Conservation (phyloP, 176 grass and related monocot genomes). For the Aechmea fasciata region DNA sequence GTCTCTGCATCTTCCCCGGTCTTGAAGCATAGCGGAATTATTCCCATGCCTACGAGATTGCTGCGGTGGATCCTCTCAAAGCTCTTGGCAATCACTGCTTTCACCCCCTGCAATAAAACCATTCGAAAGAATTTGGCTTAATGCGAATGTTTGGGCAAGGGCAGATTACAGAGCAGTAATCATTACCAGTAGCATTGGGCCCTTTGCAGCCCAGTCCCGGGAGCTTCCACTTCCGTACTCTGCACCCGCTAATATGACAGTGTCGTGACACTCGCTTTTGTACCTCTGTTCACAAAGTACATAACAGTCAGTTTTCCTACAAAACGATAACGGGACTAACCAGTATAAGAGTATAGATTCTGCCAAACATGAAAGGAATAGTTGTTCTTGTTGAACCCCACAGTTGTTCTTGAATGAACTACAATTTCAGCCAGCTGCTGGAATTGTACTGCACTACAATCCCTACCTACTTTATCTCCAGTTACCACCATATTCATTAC, state of each 20-base stretch:
- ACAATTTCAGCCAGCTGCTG: too few relatives aligned
- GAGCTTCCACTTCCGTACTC: constrained; percentile 98
- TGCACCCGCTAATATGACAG: constrained; percentile 73
- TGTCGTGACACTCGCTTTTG: constrained; percentile 70
- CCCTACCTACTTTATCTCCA: too few relatives aligned
- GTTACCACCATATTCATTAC: too few relatives aligned
- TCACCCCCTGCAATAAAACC: constrained; percentile 68
- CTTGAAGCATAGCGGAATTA: constrained; percentile 88
- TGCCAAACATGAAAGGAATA: not conserved
- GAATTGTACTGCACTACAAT: too few relatives aligned
- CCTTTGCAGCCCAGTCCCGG: constrained; percentile 94
- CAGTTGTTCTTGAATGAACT: too few relatives aligned
- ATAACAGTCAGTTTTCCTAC: too few relatives aligned
- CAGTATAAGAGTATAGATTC: not conserved
- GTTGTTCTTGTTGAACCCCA: too few relatives aligned
- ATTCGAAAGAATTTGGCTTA: constrained; percentile 15
- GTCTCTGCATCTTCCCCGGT: constrained; percentile 73
- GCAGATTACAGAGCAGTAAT: constrained; percentile 6
- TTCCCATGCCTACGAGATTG: constrained; percentile 96
- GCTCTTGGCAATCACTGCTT: constrained; percentile 90
- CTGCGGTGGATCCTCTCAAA: constrained; percentile 98
- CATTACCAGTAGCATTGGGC: constrained; percentile 80
- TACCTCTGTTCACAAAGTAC: constrained; percentile 49
- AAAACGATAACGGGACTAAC: too few relatives aligned
- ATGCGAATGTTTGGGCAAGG: not conserved